Percentiles rank a stretch among this genome's conserved stretches.
Evolutionary conservation across 345 rosid genomes (phyloP).

Genomic region (Firmiana major): DNA sequence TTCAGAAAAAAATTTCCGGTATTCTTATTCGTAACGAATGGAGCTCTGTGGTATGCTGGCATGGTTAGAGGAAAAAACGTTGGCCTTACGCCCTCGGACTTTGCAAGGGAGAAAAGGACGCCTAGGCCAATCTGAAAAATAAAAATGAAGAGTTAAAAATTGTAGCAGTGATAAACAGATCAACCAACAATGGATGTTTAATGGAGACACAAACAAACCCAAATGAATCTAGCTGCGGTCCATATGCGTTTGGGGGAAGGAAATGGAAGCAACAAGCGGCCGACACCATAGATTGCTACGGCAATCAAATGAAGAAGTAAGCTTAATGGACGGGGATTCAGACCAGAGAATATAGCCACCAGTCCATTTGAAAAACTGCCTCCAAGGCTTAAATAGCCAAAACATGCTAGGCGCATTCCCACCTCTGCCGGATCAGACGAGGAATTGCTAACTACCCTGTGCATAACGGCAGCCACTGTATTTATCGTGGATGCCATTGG

Average conservation of each 20-base stretch:
- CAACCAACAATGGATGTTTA: background rate
- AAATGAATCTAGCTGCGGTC: background rate
- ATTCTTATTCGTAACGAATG: too few relatives aligned
- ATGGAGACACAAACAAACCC: background rate
- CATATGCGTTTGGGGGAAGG: background rate
- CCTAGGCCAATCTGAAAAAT: background rate
- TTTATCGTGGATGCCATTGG: background rate
- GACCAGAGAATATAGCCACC: background rate
- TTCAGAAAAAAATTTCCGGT: too few relatives aligned
- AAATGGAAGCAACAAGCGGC: background rate
- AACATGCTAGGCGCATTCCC: background rate
- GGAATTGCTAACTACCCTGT: background rate
- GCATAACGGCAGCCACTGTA: background rate
- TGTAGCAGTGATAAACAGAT: too few relatives aligned
- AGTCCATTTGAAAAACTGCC: background rate
- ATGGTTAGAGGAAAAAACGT: too few relatives aligned
- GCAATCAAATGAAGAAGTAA: background rate
- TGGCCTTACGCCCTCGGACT: too few relatives aligned
- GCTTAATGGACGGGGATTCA: background rate
- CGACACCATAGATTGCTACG: background rate
- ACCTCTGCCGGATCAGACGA: background rate
- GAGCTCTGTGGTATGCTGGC: too few relatives aligned
- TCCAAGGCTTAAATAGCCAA: background rate
- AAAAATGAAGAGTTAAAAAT: too few relatives aligned
- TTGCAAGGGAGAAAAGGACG: too few relatives aligned